A percentile compares a stretch with the other conserved stretches of the same genome.
Conservation (phyloP, 768 basidiomycete genomes). For the Tylopilus plumbeoviolaceoides region DNA sequence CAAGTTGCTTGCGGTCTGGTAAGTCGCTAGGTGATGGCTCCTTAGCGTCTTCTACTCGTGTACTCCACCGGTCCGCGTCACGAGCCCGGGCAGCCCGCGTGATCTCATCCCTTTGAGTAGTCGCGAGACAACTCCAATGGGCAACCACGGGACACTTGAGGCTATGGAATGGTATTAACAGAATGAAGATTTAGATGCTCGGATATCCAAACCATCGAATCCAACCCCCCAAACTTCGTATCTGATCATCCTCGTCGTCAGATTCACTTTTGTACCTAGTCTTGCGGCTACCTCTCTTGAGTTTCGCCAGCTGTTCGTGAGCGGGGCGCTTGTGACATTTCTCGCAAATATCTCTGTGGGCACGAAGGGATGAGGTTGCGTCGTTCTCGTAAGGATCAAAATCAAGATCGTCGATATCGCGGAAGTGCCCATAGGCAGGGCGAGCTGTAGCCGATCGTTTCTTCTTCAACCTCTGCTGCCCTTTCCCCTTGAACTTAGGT, state of each 20-base stretch:
- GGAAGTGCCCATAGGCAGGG: constrained; percentile 49
- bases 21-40: constrained; percentile 29
- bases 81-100: constrained; percentile 56
- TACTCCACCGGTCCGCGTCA: constrained; percentile 42
- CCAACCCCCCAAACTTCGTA: constrained; percentile 69
- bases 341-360: constrained; percentile 65
- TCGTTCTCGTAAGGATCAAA: constrained; percentile 50
- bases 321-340: constrained; percentile 63
- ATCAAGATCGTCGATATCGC: constrained; percentile 38
- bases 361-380: constrained; percentile 49
- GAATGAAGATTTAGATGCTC: neutral
- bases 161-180: constrained; percentile 35
- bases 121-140: constrained; percentile 74
- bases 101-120: constrained; percentile 67
- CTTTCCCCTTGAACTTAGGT: constrained; percentile 2
- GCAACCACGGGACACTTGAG: constrained; percentile 72
- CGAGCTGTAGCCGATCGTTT: constrained; percentile 35
- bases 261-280: constrained; percentile 44
- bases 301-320: constrained; percentile 46
- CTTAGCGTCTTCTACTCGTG: constrained; percentile 21
- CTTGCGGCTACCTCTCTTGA: constrained; percentile 38
- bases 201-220: constrained; percentile 66
- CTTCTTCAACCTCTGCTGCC: constrained; percentile 21
- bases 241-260: constrained; percentile 47
- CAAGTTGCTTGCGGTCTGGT: constrained; percentile 44